Evolutionary conservation across 2,329 filamentous ascomycete species (phyloP), one percentile per base, ranked within the genome.

Genomic region (Botrytis paeoniae): DNA sequence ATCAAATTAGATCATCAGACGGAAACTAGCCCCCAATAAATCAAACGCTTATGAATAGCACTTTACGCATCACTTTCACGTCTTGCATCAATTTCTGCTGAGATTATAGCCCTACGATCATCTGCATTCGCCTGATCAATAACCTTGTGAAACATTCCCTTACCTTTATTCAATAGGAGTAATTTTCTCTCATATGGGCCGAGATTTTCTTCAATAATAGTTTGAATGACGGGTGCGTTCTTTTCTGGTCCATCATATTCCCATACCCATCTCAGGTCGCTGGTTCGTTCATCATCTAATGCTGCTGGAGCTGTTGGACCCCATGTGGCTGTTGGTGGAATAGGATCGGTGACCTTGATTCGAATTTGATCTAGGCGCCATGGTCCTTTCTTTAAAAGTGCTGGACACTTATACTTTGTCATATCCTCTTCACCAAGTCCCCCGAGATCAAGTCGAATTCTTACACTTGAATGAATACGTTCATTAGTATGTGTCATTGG

Each of bases 171-270:
- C 41, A 87, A 73, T 60, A 82, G 79, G 22, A 89, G 77, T 25
- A 88, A 74, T 74, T 85, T 84, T 64, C 83, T 79, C 78, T 89
- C 86, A 78, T 85, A 88, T 1, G 85, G 86, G 0, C 87, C 87
- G 6, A 89, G 76, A 7, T 82, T 84, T 77, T 88, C 87, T 76
- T 89, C 87, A 7, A 86, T 81, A 82, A 89, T 81, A 41, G 83
- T 80, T 37, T 81, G 72, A n/a, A 70, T 80, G 75, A 82, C 79
- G 3, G 85, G 85, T 12, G 84, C 85, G 3, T 81, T 77, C 32
- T 77, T 76, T 70, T 86, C 82, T 0, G 82, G 79, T 0, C 87
- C 87, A 25, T 80, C 78, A 64, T 87, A 89, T 77, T 86, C 84
- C 87, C 87, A 89, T 2, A 86, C 80, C 87, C 87, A 89, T 54